phyloP scores from a whole-genome alignment of 768 basidiomycete species.

The Daedaleopsis sinensis region DNA sequence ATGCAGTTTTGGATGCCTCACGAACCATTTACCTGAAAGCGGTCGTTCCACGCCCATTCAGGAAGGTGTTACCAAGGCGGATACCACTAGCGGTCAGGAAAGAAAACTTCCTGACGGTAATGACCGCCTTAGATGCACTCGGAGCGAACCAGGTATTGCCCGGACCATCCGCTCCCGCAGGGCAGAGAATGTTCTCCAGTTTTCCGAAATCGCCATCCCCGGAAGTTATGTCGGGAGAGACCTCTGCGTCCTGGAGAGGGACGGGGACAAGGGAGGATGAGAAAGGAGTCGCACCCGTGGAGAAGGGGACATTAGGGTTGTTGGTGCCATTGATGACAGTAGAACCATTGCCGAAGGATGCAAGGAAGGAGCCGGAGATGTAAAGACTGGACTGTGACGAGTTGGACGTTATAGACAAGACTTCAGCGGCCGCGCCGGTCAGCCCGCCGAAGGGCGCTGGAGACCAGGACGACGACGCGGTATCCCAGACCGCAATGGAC shows the following conservation, averaged over 20 bases:
- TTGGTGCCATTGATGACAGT: conserved; percentile 63
- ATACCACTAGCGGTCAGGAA: conserved; percentile 78
- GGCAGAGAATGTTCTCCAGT: conserved; percentile 79
- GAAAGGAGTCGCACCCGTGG: conserved; percentile 80
- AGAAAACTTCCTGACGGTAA: conserved; percentile 78
- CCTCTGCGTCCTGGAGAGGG: conserved; percentile 59
- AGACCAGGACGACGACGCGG: conserved; percentile 67
- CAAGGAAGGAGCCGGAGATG: conserved; percentile 88
- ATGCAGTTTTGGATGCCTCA: not conserved
- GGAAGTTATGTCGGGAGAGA: conserved; percentile 66
- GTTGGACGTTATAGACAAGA: conserved; percentile 77
- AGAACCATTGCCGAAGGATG: conserved; percentile 62
- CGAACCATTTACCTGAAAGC: conserved; percentile 70
- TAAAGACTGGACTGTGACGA: conserved; percentile 74
- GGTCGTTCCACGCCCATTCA: conserved; percentile 79
- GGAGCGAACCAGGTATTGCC: conserved; percentile 85
- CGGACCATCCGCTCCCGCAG: conserved; percentile 76
- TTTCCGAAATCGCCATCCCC: conserved; percentile 60
- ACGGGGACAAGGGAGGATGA: conserved; percentile 89
- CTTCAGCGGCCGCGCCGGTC: conserved; percentile 65
- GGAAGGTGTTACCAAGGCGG: conserved; percentile 91
- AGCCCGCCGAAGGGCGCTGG: conserved; percentile 83
- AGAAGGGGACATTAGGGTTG: conserved; percentile 86
- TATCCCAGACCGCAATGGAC: conserved; percentile 74
- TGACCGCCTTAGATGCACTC: conserved; percentile 67